A percentile compares a stretch with the other conserved stretches of the same genome.
Evolutionary conservation across 106 monocot species (phyloP).

Genomic region (Dendrobium catenatum): DNA sequence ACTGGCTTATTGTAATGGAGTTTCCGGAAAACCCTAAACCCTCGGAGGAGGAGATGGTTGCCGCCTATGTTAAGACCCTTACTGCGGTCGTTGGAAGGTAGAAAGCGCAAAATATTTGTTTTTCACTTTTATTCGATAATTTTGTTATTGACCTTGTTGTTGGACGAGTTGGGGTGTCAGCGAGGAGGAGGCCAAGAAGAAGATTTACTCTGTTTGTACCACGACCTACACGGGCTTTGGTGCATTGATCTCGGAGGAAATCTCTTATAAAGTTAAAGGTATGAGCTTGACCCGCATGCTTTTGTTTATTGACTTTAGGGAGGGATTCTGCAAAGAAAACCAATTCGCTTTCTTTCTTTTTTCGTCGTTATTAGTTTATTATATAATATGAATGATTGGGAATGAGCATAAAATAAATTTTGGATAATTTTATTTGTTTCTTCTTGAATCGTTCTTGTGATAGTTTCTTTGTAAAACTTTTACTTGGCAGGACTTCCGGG

Average conservation of each 20-base stretch:
- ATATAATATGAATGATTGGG: neutral
- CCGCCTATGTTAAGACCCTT: conserved; percentile 85
- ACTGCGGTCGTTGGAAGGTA: conserved; percentile 78
- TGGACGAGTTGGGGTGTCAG: conserved; percentile 21
- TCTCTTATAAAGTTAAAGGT: conserved; percentile 96
- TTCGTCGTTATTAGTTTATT: neutral
- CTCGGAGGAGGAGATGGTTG: conserved; percentile 88
- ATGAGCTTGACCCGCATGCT: neutral
- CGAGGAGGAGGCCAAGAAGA: conserved; percentile 97
- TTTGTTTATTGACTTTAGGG: neutral
- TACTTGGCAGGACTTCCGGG: conserved; percentile 63
- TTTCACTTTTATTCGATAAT: neutral
- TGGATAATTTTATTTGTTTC: neutral
- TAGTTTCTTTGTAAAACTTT: neutral
- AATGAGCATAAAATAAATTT: neutral
- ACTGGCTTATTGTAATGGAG: conserved; percentile 98
- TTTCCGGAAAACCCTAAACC: conserved; percentile 66
- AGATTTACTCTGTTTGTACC: conserved; percentile 95
- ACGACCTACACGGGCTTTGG: conserved; percentile 99
- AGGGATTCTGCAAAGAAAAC: neutral
- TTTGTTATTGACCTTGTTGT: neutral
- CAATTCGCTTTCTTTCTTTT: neutral
- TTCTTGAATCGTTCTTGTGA: neutral
- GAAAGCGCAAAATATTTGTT: neutral
- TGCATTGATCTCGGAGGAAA: conserved; percentile 90